Evolutionary conservation across 176 grass and related monocot genomes (phyloP), one percentile per base, ranked within the genome.

Genomic region (Bolboschoenus planiculmis): DNA sequence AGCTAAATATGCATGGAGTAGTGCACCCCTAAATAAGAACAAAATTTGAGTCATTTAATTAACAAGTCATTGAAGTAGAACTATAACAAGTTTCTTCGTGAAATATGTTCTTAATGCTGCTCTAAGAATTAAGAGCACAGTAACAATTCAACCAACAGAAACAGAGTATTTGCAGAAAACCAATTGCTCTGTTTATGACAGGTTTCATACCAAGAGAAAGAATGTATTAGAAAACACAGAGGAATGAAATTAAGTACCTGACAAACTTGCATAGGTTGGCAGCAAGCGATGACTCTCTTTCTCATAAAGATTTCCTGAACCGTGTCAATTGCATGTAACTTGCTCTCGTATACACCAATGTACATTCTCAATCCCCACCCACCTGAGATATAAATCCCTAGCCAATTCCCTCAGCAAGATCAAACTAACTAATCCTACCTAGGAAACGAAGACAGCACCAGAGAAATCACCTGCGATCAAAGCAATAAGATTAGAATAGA

Each of bases 211-310:
- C 4, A 78, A 27, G 35, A 81, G 18, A 78, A 57, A 13, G 57
- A 88, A 11, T 7, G n/a, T n/a, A 48, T n/a, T 0, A 77, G 7
- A 0, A 61, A 48, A 77, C 10, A 9, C 15, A 33, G 81, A 59
- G 23, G 9, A 42, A 55, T 14, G 31, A 3, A 9, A 60, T 75
- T 27, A 15, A 27, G 7, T 50, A 92, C 90, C 92, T 97, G 92
- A 82, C 86, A 94, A 40, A 87, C 61, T 81, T 85, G 85, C 80
- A 84, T 87, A 85, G 87, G 86, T 71, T 90, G 85, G 86, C 56
- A 87, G 31, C 35, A 90, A 16, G 83, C 86, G 76, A 83, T 64
- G 80, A 88, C 83, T 61, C 81, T 75, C 80, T 66, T 83, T 83
- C 66, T 87, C 88, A 89, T 90, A 87, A 90, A 83, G 59, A 78